phyloP scores from a whole-genome alignment of 1,284 basidiomycete species.

The Calocybe gambosa region DNA sequence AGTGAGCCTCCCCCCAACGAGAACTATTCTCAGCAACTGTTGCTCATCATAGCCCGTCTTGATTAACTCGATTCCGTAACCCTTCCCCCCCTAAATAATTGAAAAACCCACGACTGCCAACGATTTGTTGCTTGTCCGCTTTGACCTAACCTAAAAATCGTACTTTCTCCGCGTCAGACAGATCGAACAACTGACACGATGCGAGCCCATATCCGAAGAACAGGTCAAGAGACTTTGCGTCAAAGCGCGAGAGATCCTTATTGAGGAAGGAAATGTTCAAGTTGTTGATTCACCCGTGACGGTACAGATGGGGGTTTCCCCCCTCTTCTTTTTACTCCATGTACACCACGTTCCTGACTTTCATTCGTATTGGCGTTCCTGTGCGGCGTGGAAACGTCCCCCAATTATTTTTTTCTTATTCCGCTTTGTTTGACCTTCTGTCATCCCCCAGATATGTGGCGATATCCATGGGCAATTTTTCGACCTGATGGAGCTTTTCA shows the following conservation, averaged over 20 bases:
- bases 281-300: conserved; percentile 96
- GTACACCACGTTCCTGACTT: conserved; percentile 12
- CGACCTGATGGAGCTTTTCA: conserved; percentile 96
- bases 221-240: conserved; percentile 91
- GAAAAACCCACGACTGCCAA: conserved; percentile 1
- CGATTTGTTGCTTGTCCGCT: not conserved
- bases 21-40: not conserved
- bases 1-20: conserved; percentile 24
- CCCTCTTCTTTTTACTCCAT: conserved; percentile 7
- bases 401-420: not conserved
- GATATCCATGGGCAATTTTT: conserved; percentile 99
- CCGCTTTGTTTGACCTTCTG: not conserved
- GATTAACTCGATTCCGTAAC: not conserved
- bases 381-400: conserved; percentile 6
- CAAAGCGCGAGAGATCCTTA: conserved; percentile 92
- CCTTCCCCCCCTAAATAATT: not conserved
- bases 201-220: conserved; percentile 90
- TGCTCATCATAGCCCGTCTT: conserved; percentile 1
- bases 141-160: not conserved
- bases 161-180: conserved; percentile 40
- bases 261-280: conserved; percentile 98
- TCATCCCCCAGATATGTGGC: conserved; percentile 79
- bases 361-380: conserved; percentile 10
- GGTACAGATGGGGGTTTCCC: conserved; percentile 39
- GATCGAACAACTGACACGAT: conserved; percentile 85